A percentile compares a stretch with the other conserved stretches of the same genome.
Conservation (phyloP, 257 asterid genomes). For the Nyctanthes arbortristis region DNA sequence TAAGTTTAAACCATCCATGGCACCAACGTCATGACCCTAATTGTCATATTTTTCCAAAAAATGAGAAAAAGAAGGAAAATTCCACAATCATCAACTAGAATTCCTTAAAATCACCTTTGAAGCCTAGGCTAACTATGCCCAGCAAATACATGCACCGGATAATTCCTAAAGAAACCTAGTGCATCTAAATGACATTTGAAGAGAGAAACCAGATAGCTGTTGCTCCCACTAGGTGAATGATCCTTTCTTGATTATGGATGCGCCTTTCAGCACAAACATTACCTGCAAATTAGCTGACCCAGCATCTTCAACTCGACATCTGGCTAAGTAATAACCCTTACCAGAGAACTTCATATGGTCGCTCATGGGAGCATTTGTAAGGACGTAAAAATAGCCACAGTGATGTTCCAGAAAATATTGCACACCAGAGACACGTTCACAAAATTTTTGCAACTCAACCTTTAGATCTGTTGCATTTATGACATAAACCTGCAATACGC, state of each 20-base stretch:
- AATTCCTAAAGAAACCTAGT: background rate
- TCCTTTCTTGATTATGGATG: background rate
- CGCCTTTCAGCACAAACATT: conserved; percentile 4
- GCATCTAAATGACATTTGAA: background rate
- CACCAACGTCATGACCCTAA: background rate
- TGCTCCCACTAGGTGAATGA: background rate
- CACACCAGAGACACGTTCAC: conserved; percentile 81
- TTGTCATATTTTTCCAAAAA: background rate
- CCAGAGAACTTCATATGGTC: conserved; percentile 34
- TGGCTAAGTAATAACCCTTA: conserved; percentile 66
- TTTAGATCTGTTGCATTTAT: conserved; percentile 55
- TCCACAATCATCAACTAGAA: background rate
- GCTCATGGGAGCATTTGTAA: conserved; percentile 72
- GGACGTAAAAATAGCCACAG: conserved; percentile 56
- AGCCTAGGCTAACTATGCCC: background rate
- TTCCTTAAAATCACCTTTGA: background rate
- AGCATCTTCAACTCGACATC: conserved; percentile 59
- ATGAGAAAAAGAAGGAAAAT: too few relatives aligned
- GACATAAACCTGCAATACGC: conserved; percentile 70
- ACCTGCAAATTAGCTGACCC: conserved; percentile 63
- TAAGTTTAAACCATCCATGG: background rate
- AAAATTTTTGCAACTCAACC: conserved; percentile 56
- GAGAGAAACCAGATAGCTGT: background rate
- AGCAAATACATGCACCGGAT: background rate
- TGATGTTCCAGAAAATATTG: conserved; percentile 92